These are phyloP conservation scores for Hypoxylon crocopeplum DNA, from an alignment of 495 filamentous ascomycete species.

Conservation along the genomic window DNA sequence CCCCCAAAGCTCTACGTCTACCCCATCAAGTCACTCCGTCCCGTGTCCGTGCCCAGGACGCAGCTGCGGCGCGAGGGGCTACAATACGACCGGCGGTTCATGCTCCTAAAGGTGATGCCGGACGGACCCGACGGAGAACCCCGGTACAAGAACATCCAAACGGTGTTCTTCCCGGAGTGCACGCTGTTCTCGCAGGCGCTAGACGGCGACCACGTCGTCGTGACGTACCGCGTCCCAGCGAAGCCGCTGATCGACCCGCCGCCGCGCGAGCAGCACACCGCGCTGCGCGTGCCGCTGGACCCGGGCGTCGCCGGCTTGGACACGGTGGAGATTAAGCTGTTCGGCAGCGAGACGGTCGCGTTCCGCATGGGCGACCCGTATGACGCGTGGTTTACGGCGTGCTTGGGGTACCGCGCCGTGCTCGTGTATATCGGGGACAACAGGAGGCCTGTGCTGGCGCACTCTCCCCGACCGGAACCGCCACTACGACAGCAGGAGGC, in stretches of 20 bases:
- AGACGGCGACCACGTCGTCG: conserved; percentile 54
- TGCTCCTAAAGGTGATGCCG: conserved; percentile 67
- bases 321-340: conserved; percentile 63
- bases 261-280: conserved; percentile 18
- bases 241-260: conserved; percentile 29
- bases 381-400: conserved; percentile 75
- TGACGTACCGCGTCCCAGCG: conserved; percentile 59
- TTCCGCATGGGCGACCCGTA: conserved; percentile 72
- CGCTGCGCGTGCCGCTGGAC: conserved; percentile 64
- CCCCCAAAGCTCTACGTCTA: conserved; percentile 76
- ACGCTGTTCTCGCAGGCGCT: conserved; percentile 71
- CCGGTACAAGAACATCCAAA: conserved; percentile 68
- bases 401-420: conserved; percentile 70
- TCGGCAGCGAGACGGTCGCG: conserved; percentile 65
- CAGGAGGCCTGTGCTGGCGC: conserved; percentile 67
- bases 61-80: conserved; percentile 71
- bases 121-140: conserved; percentile 13
- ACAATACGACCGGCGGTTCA: conserved; percentile 77
- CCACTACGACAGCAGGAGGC: neutral
- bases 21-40: conserved; percentile 85
- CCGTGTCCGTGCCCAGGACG: conserved; percentile 62
- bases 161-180: conserved; percentile 68
- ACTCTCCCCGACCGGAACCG: conserved; percentile 22
- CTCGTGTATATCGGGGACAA: conserved; percentile 74
- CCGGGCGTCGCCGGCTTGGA: conserved; percentile 61